Conservation (phyloP, 495 filamentous ascomycete species). For the Penicilliopsis zonata region DNA sequence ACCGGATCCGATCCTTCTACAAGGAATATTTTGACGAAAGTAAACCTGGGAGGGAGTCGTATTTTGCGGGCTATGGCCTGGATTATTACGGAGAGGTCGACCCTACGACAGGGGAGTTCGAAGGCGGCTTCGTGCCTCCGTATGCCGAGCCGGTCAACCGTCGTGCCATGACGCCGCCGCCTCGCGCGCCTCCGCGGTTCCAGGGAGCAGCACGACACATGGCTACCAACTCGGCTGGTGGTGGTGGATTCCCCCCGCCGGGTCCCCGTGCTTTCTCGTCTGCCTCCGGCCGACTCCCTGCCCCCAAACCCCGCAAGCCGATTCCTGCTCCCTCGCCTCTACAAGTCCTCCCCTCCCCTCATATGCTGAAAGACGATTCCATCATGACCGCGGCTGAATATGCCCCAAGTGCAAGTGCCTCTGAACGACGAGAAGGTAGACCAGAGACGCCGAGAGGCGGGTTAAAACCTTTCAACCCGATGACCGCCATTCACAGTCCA, state of each 20-base stretch:
- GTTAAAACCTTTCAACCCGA: slow-evolving; percentile 57
- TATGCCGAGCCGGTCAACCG: slow-evolving; percentile 75
- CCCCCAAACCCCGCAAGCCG: slow-evolving; percentile 41
- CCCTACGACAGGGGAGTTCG: slow-evolving; percentile 58
- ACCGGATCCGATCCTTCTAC: slow-evolving; percentile 96
- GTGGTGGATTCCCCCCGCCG: slow-evolving; percentile 30
- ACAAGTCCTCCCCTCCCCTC: slow-evolving; percentile 68
- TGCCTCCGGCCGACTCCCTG: slow-evolving; percentile 44
- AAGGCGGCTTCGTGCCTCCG: slow-evolving; percentile 48
- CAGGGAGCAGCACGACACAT: slow-evolving; percentile 36
- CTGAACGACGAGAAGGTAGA: slow-evolving; percentile 56
- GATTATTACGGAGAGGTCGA: slow-evolving; percentile 53
- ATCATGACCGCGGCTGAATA: slow-evolving; percentile 72
- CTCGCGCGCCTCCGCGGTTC: slow-evolving; percentile 64
- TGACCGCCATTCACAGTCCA: slow-evolving; percentile 59
- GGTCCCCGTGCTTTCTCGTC: slow-evolving; percentile 56
- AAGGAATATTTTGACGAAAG: slow-evolving; percentile 97
- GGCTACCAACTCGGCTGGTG: slow-evolving; percentile 31
- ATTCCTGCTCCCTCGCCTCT: slow-evolving; percentile 66
- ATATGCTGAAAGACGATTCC: slow-evolving; percentile 74
- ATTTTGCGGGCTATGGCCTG: slow-evolving; percentile 60
- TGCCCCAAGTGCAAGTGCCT: slow-evolving; percentile 63
- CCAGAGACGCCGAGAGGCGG: slow-evolving; percentile 75
- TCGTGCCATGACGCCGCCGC: slow-evolving; percentile 95
- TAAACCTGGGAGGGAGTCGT: slow-evolving; percentile 44